phyloP scores from a whole-genome alignment of 2,329 filamentous ascomycete genomes.

The Davidsoniella eucalypti region DNA sequence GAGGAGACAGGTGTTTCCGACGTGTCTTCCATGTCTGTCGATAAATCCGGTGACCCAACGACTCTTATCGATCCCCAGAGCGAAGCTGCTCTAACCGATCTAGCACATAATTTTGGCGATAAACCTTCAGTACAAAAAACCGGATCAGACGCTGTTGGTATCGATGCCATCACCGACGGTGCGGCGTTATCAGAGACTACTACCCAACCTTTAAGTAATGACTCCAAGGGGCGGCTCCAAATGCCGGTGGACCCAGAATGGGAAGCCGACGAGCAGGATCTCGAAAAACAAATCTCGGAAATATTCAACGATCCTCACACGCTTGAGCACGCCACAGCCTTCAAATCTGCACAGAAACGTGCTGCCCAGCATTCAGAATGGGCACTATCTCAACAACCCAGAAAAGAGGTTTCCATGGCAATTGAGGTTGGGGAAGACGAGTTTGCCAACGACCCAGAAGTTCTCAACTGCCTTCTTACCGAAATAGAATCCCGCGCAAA shows the following conservation, averaged over 20 bases:
- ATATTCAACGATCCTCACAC: conserved; percentile 48
- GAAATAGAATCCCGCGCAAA: conserved; percentile 65
- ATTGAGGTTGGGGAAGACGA: conserved; percentile 61
- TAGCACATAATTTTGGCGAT: conserved; percentile 31
- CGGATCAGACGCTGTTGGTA: no score
- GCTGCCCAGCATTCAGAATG: conserved; percentile 37
- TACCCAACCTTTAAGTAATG: not conserved
- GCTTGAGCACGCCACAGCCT: conserved; percentile 36
- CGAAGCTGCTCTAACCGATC: conserved; percentile 22
- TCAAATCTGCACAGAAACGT: conserved; percentile 40
- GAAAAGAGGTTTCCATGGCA: conserved; percentile 36
- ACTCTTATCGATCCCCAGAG: conserved; percentile 11
- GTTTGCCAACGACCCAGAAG: conserved; percentile 80
- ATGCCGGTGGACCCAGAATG: conserved; percentile 45
- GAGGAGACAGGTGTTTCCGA: not conserved
- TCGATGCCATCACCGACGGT: no score
- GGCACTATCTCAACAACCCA: conserved; percentile 31
- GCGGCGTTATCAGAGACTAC: no score
- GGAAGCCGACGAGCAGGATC: conserved; percentile 43
- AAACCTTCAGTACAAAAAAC: not conserved
- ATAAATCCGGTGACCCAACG: conserved; percentile 16
- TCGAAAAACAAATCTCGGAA: conserved; percentile 55
- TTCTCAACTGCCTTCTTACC: conserved; percentile 59
- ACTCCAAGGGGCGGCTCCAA: conserved; percentile 22
- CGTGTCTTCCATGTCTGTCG: not conserved